Conservation (phyloP, 116 monocot species). For the Posidonia oceanica region DNA sequence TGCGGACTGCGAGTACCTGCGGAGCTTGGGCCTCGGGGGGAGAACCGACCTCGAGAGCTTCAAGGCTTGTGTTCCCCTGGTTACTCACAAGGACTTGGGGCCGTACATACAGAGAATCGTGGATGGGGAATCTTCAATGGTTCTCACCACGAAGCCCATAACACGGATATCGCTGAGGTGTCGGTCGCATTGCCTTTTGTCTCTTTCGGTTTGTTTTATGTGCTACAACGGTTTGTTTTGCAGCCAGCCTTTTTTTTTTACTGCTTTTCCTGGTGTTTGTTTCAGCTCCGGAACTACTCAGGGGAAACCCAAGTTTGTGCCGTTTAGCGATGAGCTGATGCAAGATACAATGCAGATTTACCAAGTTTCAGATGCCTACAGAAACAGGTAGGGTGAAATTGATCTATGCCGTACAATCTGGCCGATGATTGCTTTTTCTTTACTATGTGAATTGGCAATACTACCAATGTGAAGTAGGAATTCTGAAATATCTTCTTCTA, state of each 20-base stretch:
- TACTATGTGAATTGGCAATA: neutral
- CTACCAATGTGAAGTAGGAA: neutral
- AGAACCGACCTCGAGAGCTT: conserved; percentile 38
- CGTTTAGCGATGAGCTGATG: conserved; percentile 62
- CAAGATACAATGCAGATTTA: conserved; percentile 69
- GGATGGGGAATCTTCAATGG: conserved; percentile 31
- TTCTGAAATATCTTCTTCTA: neutral
- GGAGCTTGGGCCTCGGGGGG: conserved; percentile 24
- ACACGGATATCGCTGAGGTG: conserved; percentile 37
- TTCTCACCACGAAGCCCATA: conserved; percentile 40
- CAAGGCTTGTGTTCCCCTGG: conserved; percentile 32
- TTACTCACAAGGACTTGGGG: conserved; percentile 35
- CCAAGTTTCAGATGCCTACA: conserved; percentile 54
- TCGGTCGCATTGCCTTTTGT: neutral
- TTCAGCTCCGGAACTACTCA: conserved; percentile 83
- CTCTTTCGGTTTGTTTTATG: neutral
- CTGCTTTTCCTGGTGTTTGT: neutral
- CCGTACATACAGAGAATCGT: conserved; percentile 38
- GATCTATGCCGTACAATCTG: neutral
- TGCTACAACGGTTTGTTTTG: neutral
- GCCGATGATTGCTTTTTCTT: neutral
- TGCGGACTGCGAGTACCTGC: conserved; percentile 29
- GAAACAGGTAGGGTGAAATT: conserved; percentile 28
- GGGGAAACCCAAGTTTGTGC: conserved; percentile 70
- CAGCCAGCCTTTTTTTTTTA: neutral